Percentiles rank a stretch among this genome's conserved stretches.
Evolutionary conservation across 2,329 filamentous ascomycete genomes (phyloP).

Genomic region (Talaromyces sp.): DNA sequence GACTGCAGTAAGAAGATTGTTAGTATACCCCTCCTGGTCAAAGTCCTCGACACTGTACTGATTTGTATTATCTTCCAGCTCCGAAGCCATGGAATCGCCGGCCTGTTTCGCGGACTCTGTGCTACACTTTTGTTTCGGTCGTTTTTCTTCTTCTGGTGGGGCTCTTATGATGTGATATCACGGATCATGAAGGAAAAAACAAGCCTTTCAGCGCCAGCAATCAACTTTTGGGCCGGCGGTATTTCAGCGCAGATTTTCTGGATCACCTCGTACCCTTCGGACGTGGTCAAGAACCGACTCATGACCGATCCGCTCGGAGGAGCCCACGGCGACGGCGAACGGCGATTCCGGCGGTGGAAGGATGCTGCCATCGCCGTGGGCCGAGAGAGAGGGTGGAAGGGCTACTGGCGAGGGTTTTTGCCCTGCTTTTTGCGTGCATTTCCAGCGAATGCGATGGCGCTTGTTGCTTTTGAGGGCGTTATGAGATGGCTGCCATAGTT

Average conservation of each 20-base stretch:
- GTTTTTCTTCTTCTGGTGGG: slow-evolving; percentile 99
- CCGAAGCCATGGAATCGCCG: slow-evolving; percentile 64
- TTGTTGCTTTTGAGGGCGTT: slow-evolving; percentile 89
- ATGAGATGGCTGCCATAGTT: slow-evolving; percentile 58
- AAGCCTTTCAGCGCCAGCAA: slow-evolving; percentile 65
- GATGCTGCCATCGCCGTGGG: slow-evolving; percentile 76
- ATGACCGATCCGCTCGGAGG: slow-evolving; percentile 92
- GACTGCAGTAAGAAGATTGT: slow-evolving; percentile 69
- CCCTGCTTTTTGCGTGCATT: slow-evolving; percentile 93
- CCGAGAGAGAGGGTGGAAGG: slow-evolving; percentile 67
- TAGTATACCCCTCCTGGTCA: slow-evolving; percentile 11
- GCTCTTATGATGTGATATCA: slow-evolving; percentile 83
- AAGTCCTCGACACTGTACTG: neutral
- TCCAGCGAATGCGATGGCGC: slow-evolving; percentile 88
- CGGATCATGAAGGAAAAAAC: slow-evolving; percentile 64
- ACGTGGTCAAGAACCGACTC: slow-evolving; percentile 92
- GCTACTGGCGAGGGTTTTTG: slow-evolving; percentile 89
- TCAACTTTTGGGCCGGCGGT: slow-evolving; percentile 98
- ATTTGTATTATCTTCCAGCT: slow-evolving; percentile 26
- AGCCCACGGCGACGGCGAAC: slow-evolving; percentile 60
- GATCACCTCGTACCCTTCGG: slow-evolving; percentile 84
- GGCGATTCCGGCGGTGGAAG: slow-evolving; percentile 70
- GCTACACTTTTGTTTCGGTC: slow-evolving; percentile 84
- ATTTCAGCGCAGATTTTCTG: slow-evolving; percentile 92
- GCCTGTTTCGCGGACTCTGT: slow-evolving; percentile 78